Percentiles rank a stretch among this genome's conserved stretches.
Conservation (phyloP, 2,329 filamentous ascomycete species). For the Sporothrix pallida region DNA sequence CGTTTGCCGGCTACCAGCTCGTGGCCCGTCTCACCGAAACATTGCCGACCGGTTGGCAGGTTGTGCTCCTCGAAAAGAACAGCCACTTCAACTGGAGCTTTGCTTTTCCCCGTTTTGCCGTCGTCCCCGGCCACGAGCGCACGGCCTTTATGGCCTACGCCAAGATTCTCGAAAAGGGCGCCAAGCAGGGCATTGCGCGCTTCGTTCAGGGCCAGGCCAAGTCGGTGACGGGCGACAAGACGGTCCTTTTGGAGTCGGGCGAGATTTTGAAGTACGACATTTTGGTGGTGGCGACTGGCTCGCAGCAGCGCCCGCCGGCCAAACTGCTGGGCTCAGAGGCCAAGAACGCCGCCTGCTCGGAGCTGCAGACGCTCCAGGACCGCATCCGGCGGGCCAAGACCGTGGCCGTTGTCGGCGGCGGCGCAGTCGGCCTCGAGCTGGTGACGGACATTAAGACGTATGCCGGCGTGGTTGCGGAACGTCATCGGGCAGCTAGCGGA, state of each 20-base stretch:
- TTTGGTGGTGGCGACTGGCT: conserved; percentile 64
- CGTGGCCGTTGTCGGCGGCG: conserved; percentile 62
- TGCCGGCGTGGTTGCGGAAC: neutral
- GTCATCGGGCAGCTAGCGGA: conserved; percentile 37
- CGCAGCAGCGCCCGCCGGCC: conserved; percentile 53
- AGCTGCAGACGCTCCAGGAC: conserved; percentile 54
- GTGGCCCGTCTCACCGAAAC: conserved; percentile 55
- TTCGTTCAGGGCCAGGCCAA: conserved; percentile 49
- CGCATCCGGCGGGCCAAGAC: conserved; percentile 50
- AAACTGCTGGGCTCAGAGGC: conserved; percentile 53
- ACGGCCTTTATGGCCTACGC: conserved; percentile 67
- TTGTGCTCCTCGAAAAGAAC: conserved; percentile 64
- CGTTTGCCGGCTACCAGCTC: conserved; percentile 61
- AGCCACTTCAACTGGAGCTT: conserved; percentile 67
- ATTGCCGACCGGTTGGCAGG: conserved; percentile 56
- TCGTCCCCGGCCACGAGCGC: conserved; percentile 61
- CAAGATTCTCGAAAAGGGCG: conserved; percentile 46
- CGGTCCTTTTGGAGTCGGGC: neutral
- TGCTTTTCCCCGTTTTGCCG: conserved; percentile 64
- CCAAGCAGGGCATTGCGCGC: conserved; percentile 44
- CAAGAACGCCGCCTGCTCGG: conserved; percentile 51
- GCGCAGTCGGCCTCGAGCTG: conserved; percentile 66
- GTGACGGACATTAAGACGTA: conserved; percentile 61
- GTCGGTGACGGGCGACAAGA: neutral
- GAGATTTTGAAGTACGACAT: conserved; percentile 59